A percentile compares a stretch with the other conserved stretches of the same genome.
Conservation (phyloP, 495 filamentous ascomycete species). For the Talaromyces adpressus region DNA sequence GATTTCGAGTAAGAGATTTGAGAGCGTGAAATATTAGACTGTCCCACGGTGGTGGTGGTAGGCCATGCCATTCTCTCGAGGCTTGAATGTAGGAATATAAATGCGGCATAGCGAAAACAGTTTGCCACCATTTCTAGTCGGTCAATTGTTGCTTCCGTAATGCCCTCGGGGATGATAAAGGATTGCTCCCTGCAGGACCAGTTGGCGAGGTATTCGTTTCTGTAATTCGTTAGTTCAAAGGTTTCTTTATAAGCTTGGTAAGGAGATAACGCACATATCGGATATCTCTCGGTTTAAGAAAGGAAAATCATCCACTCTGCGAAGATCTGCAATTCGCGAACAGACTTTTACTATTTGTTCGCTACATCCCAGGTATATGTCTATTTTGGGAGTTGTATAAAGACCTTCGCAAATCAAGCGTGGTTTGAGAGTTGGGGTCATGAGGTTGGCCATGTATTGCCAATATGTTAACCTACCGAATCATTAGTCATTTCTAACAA, state of each 20-base stretch:
- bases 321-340: constrained; percentile 31
- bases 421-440: constrained; percentile 24
- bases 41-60: neutral
- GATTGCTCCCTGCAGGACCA: constrained; percentile 27
- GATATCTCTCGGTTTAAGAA: constrained; percentile 23
- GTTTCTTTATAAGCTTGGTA: neutral
- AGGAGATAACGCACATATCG: constrained; percentile 22
- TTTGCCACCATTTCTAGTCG: constrained; percentile 39
- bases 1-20: constrained; percentile 25
- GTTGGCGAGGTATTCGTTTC: constrained; percentile 28
- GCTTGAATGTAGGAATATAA: constrained; percentile 36
- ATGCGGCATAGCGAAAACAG: constrained; percentile 37
- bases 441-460: constrained; percentile 34
- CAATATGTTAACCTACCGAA: constrained; percentile 29
- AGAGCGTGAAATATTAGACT: neutral
- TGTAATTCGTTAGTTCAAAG: constrained; percentile 8
- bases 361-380: constrained; percentile 39
- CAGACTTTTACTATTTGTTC: constrained; percentile 37
- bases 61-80: constrained; percentile 23
- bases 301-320: constrained; percentile 17
- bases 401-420: constrained; percentile 16
- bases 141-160: constrained; percentile 20
- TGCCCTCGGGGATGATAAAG: constrained; percentile 29
- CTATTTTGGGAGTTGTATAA: constrained; percentile 25
- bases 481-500: neutral